Evolutionary conservation across 2,329 filamentous ascomycete species (phyloP).

Genomic region (Metarhizium robertsii): DNA sequence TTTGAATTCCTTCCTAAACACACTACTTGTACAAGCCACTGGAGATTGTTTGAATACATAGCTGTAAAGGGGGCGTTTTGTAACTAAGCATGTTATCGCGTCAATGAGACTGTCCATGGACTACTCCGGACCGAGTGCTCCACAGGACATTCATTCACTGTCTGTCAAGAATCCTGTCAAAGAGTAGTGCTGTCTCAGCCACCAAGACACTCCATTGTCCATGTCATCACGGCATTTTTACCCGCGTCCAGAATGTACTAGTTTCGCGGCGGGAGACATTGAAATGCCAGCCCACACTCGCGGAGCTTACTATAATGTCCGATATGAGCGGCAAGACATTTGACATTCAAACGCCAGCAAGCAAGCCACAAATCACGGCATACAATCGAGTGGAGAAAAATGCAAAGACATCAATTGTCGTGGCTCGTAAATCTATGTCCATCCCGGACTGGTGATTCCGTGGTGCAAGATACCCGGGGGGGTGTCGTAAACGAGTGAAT

Average conservation of each 20-base stretch:
- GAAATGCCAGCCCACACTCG: background rate
- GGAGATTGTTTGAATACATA: no score
- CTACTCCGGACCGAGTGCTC: background rate
- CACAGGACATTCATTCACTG: no score
- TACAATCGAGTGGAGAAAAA: background rate
- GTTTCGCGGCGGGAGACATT: background rate
- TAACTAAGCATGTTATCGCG: background rate
- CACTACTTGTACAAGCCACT: no score
- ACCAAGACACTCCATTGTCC: background rate
- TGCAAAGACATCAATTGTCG: constrained; percentile 4
- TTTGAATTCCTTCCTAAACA: background rate
- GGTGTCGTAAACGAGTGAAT: no score
- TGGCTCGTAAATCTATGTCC: constrained; percentile 2
- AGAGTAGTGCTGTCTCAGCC: background rate
- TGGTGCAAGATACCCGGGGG: background rate
- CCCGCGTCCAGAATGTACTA: background rate
- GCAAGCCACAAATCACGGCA: no score
- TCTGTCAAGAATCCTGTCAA: no score
- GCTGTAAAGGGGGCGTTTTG: no score
- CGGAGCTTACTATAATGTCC: background rate
- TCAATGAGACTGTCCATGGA: background rate
- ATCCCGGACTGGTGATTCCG: constrained; percentile 1
- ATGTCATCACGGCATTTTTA: background rate
- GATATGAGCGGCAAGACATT: background rate
- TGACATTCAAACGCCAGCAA: no score